Conservation (phyloP, 139 green algal species). For the Chlorella sp. region DNA sequence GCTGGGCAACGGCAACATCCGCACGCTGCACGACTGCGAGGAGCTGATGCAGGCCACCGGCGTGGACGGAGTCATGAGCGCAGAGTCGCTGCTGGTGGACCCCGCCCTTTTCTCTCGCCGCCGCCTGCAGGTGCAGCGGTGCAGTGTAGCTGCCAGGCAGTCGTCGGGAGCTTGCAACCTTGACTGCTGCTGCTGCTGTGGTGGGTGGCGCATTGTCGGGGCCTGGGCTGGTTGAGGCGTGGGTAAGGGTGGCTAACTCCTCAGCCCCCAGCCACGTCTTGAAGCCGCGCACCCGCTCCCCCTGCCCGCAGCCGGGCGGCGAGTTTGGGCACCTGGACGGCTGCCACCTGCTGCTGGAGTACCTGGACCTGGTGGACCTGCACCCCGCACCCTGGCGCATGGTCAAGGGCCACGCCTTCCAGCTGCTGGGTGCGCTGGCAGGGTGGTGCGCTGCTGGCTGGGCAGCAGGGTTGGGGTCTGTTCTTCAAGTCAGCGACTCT, state of each 20-base stretch:
- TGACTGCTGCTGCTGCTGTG: not conserved
- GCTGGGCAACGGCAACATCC: slow-evolving; percentile 92
- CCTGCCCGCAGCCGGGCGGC: slow-evolving; percentile 7
- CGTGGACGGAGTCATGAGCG: slow-evolving; percentile 86
- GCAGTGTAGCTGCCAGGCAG: not conserved
- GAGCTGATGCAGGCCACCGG: slow-evolving; percentile 79
- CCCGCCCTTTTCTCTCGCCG: slow-evolving; percentile 78
- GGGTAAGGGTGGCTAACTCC: too few relatives aligned
- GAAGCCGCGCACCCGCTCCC: not conserved
- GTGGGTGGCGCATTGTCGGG: not conserved
- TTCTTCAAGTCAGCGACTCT: too few relatives aligned
- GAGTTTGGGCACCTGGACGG: slow-evolving; percentile 47
- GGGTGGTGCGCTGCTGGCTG: not conserved
- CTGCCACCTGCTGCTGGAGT: slow-evolving; percentile 78
- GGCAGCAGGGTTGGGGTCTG: not conserved
- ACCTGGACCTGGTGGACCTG: slow-evolving; percentile 75
- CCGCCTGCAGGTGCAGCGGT: not conserved
- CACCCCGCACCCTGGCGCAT: slow-evolving; percentile 87
- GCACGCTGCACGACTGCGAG: slow-evolving; percentile 67
- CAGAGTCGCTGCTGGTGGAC: slow-evolving; percentile 86
- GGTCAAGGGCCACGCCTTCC: slow-evolving; percentile 79
- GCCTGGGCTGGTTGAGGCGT: not conserved
- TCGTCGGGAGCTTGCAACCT: not conserved
- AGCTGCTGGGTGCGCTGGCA: slow-evolving; percentile 62
- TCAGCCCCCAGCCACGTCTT: not conserved